A percentile compares a stretch with the other conserved stretches of the same genome.
Evolutionary conservation across 257 asterid genomes (phyloP).

Genomic region (Solanum arcanum): DNA sequence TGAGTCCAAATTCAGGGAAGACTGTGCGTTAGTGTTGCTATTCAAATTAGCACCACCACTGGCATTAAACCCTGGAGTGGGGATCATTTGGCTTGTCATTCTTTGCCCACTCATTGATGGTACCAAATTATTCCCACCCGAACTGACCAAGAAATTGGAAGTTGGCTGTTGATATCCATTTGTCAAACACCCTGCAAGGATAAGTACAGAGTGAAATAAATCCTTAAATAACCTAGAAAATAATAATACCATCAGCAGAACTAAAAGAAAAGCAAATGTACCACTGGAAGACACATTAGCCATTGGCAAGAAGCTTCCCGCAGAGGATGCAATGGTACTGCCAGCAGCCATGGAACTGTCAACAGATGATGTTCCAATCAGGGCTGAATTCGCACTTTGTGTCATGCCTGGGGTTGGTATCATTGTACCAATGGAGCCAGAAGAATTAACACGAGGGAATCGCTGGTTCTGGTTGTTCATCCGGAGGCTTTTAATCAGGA

Average conservation of each 20-base stretch:
- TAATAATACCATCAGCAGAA: conserved; percentile 37
- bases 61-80: conserved; percentile 78
- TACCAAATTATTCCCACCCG: conserved; percentile 52
- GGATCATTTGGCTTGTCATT: conserved; percentile 87
- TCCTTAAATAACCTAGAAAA: not conserved
- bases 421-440: conserved; percentile 75
- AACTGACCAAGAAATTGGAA: conserved; percentile 38
- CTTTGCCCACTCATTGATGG: conserved; percentile 60
- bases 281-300: conserved; percentile 44
- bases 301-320: conserved; percentile 50
- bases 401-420: conserved; percentile 95
- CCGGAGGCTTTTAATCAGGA: conserved; percentile 40
- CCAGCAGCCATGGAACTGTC: conserved; percentile 42
- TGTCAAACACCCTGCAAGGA: conserved; percentile 49
- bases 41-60: conserved; percentile 22
- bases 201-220: conserved; percentile 5
- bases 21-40: conserved; percentile 31
- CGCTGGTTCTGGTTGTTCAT: conserved; percentile 54
- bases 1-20: conserved; percentile 46
- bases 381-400: conserved; percentile 51
- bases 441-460: conserved; percentile 47
- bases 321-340: conserved; percentile 30
- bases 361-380: conserved; percentile 37
- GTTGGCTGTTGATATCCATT: conserved; percentile 67
- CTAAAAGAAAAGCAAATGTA: conserved; percentile 30